These are phyloP conservation scores for Thelonectria olida DNA, from an alignment of 2,329 filamentous ascomycete species.

Conservation along the genomic window DNA sequence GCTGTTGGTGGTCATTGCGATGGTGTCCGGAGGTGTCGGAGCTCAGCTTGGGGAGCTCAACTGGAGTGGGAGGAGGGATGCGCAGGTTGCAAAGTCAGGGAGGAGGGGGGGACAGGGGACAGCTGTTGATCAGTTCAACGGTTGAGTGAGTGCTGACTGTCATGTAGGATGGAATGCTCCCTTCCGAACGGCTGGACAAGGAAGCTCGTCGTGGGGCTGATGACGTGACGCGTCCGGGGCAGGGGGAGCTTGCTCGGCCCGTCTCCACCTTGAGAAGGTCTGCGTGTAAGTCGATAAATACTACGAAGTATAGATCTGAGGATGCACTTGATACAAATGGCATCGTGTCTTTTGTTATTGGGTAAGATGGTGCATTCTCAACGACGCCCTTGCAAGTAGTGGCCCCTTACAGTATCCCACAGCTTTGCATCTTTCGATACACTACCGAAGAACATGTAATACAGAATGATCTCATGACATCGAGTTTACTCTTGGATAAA, in stretches of 20 bases:
- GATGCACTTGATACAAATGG: no score
- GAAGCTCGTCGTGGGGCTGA: constrained; percentile 10
- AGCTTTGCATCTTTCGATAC: no score
- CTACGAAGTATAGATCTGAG: no score
- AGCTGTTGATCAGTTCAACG: no score
- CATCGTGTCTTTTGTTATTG: no score
- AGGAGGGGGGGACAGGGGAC: neutral
- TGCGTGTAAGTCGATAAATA: neutral
- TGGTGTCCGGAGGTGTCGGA: neutral
- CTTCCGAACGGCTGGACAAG: neutral
- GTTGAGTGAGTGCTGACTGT: neutral
- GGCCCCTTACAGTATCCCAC: no score
- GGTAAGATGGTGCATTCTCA: no score
- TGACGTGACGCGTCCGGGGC: constrained; percentile 19
- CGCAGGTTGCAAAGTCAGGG: no score
- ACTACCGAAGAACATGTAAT: no score
- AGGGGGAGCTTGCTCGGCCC: neutral
- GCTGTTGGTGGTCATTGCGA: constrained; percentile 17
- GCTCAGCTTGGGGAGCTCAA: neutral
- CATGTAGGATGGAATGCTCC: neutral
- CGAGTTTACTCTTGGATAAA: no score
- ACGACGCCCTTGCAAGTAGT: no score
- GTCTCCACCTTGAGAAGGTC: neutral
- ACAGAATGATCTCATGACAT: no score
- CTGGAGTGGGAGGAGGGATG: neutral